Evolutionary conservation across 1,284 basidiomycete species (phyloP), one percentile per base, ranked within the genome.

Genomic region (Tilletia indica): DNA sequence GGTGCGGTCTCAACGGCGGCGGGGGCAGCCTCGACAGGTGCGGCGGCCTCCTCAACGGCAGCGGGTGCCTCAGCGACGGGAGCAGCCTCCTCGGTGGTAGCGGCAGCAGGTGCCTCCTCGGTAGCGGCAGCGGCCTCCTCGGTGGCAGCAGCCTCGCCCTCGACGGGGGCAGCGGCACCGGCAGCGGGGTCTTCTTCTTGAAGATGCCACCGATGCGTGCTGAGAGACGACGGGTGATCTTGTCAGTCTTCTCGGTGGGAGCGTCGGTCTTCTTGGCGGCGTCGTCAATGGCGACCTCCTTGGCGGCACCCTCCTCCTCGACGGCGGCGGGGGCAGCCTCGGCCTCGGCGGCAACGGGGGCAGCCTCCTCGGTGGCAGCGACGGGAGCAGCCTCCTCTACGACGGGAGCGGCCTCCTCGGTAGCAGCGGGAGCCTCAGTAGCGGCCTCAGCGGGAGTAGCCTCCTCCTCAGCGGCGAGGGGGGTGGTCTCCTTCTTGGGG

Each of bases 121-220:
- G 58, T 54, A 38, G 58, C 25, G 31, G 58, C 54, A 25, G 54
- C 58, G 36, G 58, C 58, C 21, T 25, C 58, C 25, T 31, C 36
- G 36, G 58, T 63, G 19, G 21, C 58, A 38, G 58, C 58, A 11
- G 21, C 36, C 58, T 63, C 58, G 5, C 19, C 51, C 51, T 54
- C 51, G 5, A 19, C n/a, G 58, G 58, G 19, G 4, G 58, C 8
- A 2, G 58, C 9, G 58, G 58, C 25, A 31, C 19, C 21, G 19
- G 58, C 58, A 19, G 58, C 58, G 34, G 58, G 25, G 16, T 34
- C 58, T 63, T 63, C 58, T 63, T 63, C 58, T 63, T 63, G 58
- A 63, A 36, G 19, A 63, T 16, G 25, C 14, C 36, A 31, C 21
- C 25, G 34, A 63, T 34, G 25, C 21, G 21, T n/a, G 58, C 58